Evolutionary conservation across 495 filamentous ascomycete genomes (phyloP), one percentile per base, ranked within the genome.

Genomic region (Trichoderma parareesei): DNA sequence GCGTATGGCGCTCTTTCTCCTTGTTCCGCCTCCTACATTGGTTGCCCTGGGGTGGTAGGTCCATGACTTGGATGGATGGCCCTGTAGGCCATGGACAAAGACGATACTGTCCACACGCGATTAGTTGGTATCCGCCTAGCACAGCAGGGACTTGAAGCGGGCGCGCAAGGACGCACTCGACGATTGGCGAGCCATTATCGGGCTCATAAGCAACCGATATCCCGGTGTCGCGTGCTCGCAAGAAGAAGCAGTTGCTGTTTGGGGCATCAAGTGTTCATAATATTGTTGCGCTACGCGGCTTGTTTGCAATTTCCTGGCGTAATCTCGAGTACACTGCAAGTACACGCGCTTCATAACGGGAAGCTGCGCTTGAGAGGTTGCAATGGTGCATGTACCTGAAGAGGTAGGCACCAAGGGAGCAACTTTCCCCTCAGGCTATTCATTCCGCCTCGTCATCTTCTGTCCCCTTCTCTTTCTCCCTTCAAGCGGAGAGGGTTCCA

Each of bases 31-130:
- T 27, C 27, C 27, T 27, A 2, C 27, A 27, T 27, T 27, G 27
- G 27, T 27, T 27, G 27, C 13, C 16, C 8, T 48, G 7, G 5
- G 27, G 53, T 67, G 37, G 38, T 57, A 67, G 5, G 71, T 61
- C 73, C 73, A 75, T 6, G 73, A 73, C 38, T 61, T 69, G 44
- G 57, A 43, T 1, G 73, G 71, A 60, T 73, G 71, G 10, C 71
- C 73, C 46, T 72, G 70, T 1, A 73, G 44, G 8, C 73, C 73
- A 60, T 75, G 73, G 5, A 75, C 69, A 49, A 75, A 67, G 9
- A 75, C 65, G 46, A 75, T 72, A 61, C 73, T 75, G 65, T 18
- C 11, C 65, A 61, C 40, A 41, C 11, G 42, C n/a, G 33, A 42
- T 48, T 16, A 48, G 44, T 48, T 18, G 44, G 44, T 14, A 11